Conservation (phyloP, 805 yeast species). For the Lipomyces sp. region DNA sequence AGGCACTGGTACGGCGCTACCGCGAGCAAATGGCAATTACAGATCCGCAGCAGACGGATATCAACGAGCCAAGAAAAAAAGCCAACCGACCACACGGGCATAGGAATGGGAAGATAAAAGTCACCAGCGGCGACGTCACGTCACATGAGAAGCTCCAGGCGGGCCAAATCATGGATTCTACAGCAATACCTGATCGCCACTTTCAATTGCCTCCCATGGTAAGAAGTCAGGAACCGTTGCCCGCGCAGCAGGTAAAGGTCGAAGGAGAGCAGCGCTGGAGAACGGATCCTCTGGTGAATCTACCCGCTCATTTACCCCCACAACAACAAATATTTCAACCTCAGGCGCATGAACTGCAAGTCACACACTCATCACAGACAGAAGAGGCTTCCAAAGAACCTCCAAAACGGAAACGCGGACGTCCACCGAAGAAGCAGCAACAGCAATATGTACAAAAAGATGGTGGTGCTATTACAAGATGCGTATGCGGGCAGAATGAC, state of each 20-base stretch:
- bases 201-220: background rate
- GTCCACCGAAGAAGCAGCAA: slow-evolving; percentile 20
- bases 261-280: background rate
- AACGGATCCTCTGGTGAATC: background rate
- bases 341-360: slow-evolving; percentile 10
- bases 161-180: background rate
- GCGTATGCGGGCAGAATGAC: slow-evolving; percentile 26
- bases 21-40: slow-evolving; percentile 16
- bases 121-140: slow-evolving; percentile 16
- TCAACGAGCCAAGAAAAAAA: background rate
- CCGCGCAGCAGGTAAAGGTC: background rate
- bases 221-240: background rate
- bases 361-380: background rate
- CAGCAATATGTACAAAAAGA: background rate
- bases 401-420: slow-evolving; percentile 28
- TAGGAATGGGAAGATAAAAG: slow-evolving; percentile 20
- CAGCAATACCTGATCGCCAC: background rate
- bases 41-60: background rate
- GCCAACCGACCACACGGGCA: background rate
- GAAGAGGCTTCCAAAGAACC: slow-evolving; percentile 3
- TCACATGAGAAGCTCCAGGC: background rate
- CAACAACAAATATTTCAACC: slow-evolving; percentile 11
- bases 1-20: slow-evolving; percentile 12
- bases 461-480: slow-evolving; percentile 21
- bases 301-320: slow-evolving; percentile 9